Base-by-base conservation (phyloP, 2,329 filamentous ascomycete species). In the Immersiporthe knoxdaviesiana region DNA sequence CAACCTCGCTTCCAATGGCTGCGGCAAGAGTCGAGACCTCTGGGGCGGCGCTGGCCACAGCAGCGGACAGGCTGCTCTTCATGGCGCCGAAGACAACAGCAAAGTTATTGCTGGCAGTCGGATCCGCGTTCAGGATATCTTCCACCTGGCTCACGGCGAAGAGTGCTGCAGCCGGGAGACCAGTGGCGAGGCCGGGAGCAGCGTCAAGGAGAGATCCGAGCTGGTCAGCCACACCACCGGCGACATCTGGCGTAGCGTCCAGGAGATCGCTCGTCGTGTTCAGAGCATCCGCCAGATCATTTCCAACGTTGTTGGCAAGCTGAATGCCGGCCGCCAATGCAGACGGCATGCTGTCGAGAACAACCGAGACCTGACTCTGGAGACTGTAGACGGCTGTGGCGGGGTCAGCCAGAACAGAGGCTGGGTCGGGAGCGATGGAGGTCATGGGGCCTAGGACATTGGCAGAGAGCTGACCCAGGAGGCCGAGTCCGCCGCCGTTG, bases 391-490 rank as follows among this genome's bases (percentile, higher is more conserved):
- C 54, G 54, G 66, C 70, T 21, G 68, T 63, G 27, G 63, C 35
- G 2, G 70, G 70, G 35, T 70, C 21, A 10, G 68, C 68, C 16
- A 72, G 54, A 10, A 72, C 47, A 7, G 68, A 61, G 44, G 63
- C 63, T 35, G 66, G 65, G 58, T 72, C 60, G 8, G 68, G 66
- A 54, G 60, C 63, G 50, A 72, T 68, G 35, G 70, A 66, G 27
- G 59, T 64, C 60, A 70, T 37, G 16, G 70, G 66, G 41, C 37
- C 63, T 12, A 70, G 2, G 18, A 72, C n/a, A 24, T 68, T 56
- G 27, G 70, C 59, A 70, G 70, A 70, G 2, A 72, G 52, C 27
- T 72, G 70, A 37, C 66, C 68, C 21, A 72, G n/a, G 24, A 72
- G 37, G 2, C 70, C 70, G 14, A 47, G 44, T 1, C 39, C 50